Evolutionary conservation across 345 rosid species (phyloP).

Genomic region (Cochlearia excelsa): DNA sequence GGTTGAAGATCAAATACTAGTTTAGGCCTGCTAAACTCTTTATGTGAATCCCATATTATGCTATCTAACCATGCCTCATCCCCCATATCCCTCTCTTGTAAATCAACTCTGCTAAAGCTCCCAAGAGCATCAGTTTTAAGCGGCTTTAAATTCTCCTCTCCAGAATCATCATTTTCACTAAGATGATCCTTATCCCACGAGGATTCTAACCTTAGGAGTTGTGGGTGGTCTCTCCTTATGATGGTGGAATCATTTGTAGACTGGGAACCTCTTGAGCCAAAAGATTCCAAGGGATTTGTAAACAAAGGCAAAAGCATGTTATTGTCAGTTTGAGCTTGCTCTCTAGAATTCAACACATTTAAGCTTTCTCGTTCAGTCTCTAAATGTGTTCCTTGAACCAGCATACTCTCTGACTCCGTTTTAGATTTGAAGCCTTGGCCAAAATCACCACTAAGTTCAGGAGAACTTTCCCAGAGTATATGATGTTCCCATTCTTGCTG

Average conservation of each 20-base stretch:
- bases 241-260: conserved; percentile 27
- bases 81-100: conserved; percentile 57
- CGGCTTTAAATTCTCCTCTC: conserved; percentile 38
- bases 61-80: conserved; percentile 84
- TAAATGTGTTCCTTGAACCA: conserved; percentile 39
- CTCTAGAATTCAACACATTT: conserved; percentile 30
- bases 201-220: conserved; percentile 79
- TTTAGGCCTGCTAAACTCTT: conserved; percentile 53
- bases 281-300: conserved; percentile 52
- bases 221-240: conserved; percentile 64
- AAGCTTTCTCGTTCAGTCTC: conserved; percentile 36
- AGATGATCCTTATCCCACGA: conserved; percentile 33
- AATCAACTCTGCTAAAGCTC: conserved; percentile 46
- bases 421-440: conserved; percentile 43
- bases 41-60: conserved; percentile 74
- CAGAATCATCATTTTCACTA: conserved; percentile 38
- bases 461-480: conserved; percentile 80
- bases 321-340: conserved; percentile 40
- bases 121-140: conserved; percentile 43
- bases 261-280: conserved; percentile 42
- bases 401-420: conserved; percentile 37
- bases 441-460: conserved; percentile 45
- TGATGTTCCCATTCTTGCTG: conserved; percentile 91
- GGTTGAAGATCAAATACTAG: conserved; percentile 79
- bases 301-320: conserved; percentile 33